Base-by-base conservation (phyloP, 108 stramenopile species). In the Nannochloropsis gaditana region DNA sequence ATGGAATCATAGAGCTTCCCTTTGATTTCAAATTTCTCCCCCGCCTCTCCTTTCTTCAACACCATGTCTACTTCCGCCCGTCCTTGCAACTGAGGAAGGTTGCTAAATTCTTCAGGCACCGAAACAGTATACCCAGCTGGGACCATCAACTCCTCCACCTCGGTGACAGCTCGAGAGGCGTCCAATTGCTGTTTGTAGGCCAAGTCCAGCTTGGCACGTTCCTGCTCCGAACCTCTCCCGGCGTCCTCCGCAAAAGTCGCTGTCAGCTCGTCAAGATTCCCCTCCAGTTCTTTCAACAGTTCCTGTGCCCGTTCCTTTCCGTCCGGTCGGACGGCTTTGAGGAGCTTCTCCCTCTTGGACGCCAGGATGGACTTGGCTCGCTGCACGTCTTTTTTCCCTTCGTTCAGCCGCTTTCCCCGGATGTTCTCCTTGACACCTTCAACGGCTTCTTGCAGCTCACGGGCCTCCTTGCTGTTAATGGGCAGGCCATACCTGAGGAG, bases 71-170 rank as follows among this genome's bases (percentile, higher is more conserved):
- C 87, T 84, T 87, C 19, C 31, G 41, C 80, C 80, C 96, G 91
- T 9, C 88, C 86, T 80, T 93, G 86, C 84, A 98, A 88, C 85
- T 94, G 95, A 17, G 96, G 95, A 87, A 98, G 87, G 85, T 94
- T 93, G 84, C 84, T 73, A 86, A 95, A 97, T 42, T 95, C 95
- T 2, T 84, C 85, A 9, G 96, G 96, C 3, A 97, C 95, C 82
- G 90, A 83, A 9, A 84, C 84, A 19, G 84, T 17, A 73, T 89
- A 90, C 43, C 86, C 85, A 21, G 83, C 86, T 6, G 97, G 97
- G 9, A 97, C 92, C 95, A 97, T 95, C 82, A 94, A 92, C 89
- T 96, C 97, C 88, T 97, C 91, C 90, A 96, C 87, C 10, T 80
- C 73, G 21, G 93, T 93, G 86, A 97, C 87, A 41, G 90, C n/a